Percentiles rank a stretch among this genome's conserved stretches.
These are phyloP conservation scores for Hypoxylon rickii DNA, from an alignment of 495 filamentous ascomycete genomes.

Conservation along the genomic window DNA sequence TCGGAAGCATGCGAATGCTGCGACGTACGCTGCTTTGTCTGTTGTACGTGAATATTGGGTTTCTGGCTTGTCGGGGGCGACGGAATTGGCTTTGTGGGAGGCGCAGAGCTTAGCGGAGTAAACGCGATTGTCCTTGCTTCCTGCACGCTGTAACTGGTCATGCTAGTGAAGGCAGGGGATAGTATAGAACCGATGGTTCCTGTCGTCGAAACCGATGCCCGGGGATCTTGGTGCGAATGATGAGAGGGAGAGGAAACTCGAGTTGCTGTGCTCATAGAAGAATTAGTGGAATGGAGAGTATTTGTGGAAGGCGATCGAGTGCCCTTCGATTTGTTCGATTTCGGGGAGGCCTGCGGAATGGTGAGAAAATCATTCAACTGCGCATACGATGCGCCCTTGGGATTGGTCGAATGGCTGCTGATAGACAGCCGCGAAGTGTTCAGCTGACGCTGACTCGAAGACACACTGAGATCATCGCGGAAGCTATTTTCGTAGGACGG, in stretches of 20 bases:
- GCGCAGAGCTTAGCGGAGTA: constrained; percentile 25
- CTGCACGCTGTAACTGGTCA: constrained; percentile 24
- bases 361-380: constrained; percentile 41
- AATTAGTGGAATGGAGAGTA: constrained; percentile 27
- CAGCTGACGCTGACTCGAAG: constrained; percentile 22
- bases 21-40: constrained; percentile 28
- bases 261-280: constrained; percentile 35
- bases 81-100: constrained; percentile 19
- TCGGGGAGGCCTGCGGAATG: constrained; percentile 28
- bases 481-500: constrained; percentile 28
- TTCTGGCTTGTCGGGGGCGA: constrained; percentile 17
- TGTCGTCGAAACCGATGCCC: constrained; percentile 27
- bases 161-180: constrained; percentile 22
- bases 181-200: constrained; percentile 21
- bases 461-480: constrained; percentile 26
- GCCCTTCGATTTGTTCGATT: constrained; percentile 24
- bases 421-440: constrained; percentile 22
- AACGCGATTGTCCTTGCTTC: constrained; percentile 31
- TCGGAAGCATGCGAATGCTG: constrained; percentile 38
- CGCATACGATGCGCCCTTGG: constrained; percentile 26
- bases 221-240: constrained; percentile 23
- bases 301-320: constrained; percentile 26
- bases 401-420: constrained; percentile 28
- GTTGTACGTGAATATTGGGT: constrained; percentile 12
- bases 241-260: constrained; percentile 16